These are phyloP conservation scores for Wickerhamiella siamensis DNA, from an alignment of 805 yeast genomes.

Conservation along the genomic window DNA sequence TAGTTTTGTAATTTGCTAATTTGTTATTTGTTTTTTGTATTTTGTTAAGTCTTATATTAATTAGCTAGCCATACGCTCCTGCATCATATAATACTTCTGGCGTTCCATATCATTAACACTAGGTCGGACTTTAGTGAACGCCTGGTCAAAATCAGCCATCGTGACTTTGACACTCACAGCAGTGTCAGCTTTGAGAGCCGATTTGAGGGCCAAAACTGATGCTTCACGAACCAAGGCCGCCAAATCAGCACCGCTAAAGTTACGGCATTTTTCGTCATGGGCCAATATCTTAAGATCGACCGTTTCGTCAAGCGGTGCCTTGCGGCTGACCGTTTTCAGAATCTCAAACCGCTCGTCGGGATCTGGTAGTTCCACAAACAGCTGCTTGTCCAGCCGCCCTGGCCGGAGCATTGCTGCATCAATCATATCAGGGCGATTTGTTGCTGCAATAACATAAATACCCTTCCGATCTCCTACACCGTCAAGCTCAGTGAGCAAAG, in stretches of 20 bases:
- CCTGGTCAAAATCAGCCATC: constrained; percentile 49
- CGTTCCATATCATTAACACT: constrained; percentile 83
- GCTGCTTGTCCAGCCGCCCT: constrained; percentile 85
- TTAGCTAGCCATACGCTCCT: constrained; percentile 42
- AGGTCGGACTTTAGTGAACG: constrained; percentile 67
- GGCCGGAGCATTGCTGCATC: constrained; percentile 98
- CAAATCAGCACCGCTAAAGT: constrained; percentile 92
- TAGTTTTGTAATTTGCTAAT: background rate
- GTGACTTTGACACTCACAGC: constrained; percentile 38
- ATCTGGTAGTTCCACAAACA: constrained; percentile 80
- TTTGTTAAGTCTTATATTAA: background rate
- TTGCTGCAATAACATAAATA: constrained; percentile 89
- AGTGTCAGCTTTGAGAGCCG: constrained; percentile 21
- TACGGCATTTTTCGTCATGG: constrained; percentile 64
- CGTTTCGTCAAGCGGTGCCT: constrained; percentile 53
- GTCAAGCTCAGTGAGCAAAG: constrained; percentile 84
- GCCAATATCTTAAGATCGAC: constrained; percentile 55
- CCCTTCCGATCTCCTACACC: constrained; percentile 89
- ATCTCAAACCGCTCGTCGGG: constrained; percentile 70
- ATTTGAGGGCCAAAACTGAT: constrained; percentile 66
- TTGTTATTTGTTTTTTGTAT: background rate
- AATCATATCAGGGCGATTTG: constrained; percentile 95
- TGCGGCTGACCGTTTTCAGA: constrained; percentile 54
- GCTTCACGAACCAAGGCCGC: constrained; percentile 88
- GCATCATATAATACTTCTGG: constrained; percentile 55